A percentile compares a stretch with the other conserved stretches of the same genome.
Evolutionary conservation across 805 yeast species (phyloP).

Genomic region (Wickerhamomyces alni): DNA sequence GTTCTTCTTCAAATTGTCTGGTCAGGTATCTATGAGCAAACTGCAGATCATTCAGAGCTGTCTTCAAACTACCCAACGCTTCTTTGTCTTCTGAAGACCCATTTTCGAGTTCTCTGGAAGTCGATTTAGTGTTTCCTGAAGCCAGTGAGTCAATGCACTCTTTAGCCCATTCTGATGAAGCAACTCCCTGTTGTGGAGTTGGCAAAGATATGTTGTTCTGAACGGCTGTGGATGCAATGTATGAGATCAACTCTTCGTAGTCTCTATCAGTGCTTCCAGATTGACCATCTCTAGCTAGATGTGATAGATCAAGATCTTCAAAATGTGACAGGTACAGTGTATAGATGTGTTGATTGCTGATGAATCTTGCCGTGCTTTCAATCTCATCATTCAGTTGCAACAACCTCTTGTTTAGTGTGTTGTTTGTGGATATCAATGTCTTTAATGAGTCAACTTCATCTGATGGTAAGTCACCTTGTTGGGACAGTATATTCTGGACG

Average conservation of each 20-base stretch:
- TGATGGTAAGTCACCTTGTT: background rate
- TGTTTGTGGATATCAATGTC: slow-evolving; percentile 10
- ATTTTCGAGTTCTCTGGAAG: background rate
- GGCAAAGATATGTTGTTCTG: slow-evolving; percentile 20
- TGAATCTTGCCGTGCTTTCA: background rate
- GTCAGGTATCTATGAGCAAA: slow-evolving; percentile 66
- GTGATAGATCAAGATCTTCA: slow-evolving; percentile 13
- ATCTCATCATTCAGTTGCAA: slow-evolving; percentile 6
- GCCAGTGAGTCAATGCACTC: slow-evolving; percentile 17
- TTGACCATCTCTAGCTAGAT: background rate
- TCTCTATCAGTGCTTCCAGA: slow-evolving; percentile 5
- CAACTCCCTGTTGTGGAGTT: slow-evolving; percentile 12
- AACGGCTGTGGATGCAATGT: slow-evolving; percentile 21
- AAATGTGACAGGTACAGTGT: slow-evolving; percentile 18
- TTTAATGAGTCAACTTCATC: slow-evolving; percentile 6
- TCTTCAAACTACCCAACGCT: slow-evolving; percentile 30
- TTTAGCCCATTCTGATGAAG: slow-evolving; percentile 20
- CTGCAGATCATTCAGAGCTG: slow-evolving; percentile 63
- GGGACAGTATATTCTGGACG: slow-evolving; percentile 5
- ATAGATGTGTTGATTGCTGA: slow-evolving; percentile 14
- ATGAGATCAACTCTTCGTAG: slow-evolving; percentile 19
- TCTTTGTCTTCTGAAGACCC: slow-evolving; percentile 7
- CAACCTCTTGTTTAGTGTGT: slow-evolving; percentile 7
- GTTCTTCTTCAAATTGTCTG: slow-evolving; percentile 62
- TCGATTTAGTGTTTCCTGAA: background rate